Evolutionary conservation across 116 monocot genomes (phyloP), one percentile per base, ranked within the genome.

Genomic region (Papilionanthe hybrid): DNA sequence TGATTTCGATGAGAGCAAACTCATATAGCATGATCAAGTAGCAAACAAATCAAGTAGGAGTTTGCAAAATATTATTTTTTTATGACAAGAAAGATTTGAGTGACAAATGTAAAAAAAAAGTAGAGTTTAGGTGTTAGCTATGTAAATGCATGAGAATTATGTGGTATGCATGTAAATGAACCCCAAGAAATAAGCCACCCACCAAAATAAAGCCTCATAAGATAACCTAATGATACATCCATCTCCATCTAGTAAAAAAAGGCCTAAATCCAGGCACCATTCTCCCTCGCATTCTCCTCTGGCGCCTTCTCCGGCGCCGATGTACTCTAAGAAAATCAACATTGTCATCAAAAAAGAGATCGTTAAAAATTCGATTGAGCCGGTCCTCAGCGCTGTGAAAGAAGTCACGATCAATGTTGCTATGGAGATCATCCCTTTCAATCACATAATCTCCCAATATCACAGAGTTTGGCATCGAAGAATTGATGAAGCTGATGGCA

Each of bases 361-460:
- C 72, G 19, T 42, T 20, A 19, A 73, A 5, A 73, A 3, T 8
- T 10, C 9, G 20, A 44, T 23, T n/a, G 5, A 44, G 8, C 5
- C 9, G 0, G 42, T 9, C 10, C 3, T 44, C n/a, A 10, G 42
- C 22, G 7, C 18, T 1, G 73, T 42, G 43, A 8, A 44, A 7
- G 22, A 71, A 1, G 17, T 18, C 71, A 11, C 22, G 15, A 41
- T 17, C 71, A 1, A 27, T 27, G 65, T 10, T 10, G 22, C 18
- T 15, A 37, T 32, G 13, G 41, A 32, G 37, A 15, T 44, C 43
- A 29, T 55, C 77, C 28, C 49, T 55, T 3, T 77, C 77, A 4
- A 77, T 50, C 13, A 77, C 77, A 30, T 77, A 77, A 55, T 77
- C 73, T 22, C 73, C 73, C 12, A 77, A n/a, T 28, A 77, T 55